Conservation (phyloP, 805 yeast genomes). For the Yarrowia deformans region DNA sequence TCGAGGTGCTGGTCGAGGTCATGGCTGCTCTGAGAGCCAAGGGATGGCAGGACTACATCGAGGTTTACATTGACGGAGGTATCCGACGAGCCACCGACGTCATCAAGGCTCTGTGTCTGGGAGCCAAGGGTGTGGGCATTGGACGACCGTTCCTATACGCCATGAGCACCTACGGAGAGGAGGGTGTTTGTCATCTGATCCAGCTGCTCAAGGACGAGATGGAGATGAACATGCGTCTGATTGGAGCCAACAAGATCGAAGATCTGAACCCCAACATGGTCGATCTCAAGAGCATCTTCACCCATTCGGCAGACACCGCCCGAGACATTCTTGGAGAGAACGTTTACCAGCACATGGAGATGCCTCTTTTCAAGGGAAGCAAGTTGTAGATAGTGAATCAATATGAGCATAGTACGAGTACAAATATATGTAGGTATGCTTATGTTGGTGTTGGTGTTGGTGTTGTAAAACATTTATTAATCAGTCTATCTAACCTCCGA, state of each 20-base stretch:
- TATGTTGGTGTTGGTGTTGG: no score
- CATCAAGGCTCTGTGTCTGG: conserved; percentile 76
- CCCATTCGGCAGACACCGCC: conserved; percentile 54
- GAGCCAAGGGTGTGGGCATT: conserved; percentile 77
- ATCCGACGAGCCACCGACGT: conserved; percentile 78
- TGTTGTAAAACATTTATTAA: no score
- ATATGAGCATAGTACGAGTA: background rate
- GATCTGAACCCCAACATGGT: conserved; percentile 68
- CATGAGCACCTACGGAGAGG: conserved; percentile 80
- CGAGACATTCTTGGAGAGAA: conserved; percentile 61
- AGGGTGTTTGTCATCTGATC: conserved; percentile 71
- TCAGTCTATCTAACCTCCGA: no score
- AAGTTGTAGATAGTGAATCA: background rate
- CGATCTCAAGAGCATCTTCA: conserved; percentile 59
- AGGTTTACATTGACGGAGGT: conserved; percentile 79
- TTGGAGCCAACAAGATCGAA: conserved; percentile 70
- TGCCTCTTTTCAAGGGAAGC: conserved; percentile 57
- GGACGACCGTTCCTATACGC: conserved; percentile 82
- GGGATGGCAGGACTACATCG: conserved; percentile 56
- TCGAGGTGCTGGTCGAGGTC: conserved; percentile 69
- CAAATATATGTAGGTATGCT: no score
- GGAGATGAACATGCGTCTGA: conserved; percentile 76
- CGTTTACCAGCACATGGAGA: conserved; percentile 64
- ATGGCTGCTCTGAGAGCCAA: conserved; percentile 63
- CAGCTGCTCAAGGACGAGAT: conserved; percentile 74